Evolutionary conservation across 1,139 yeast species (phyloP).

Genomic region (Scheffersomyces segobiensis): DNA sequence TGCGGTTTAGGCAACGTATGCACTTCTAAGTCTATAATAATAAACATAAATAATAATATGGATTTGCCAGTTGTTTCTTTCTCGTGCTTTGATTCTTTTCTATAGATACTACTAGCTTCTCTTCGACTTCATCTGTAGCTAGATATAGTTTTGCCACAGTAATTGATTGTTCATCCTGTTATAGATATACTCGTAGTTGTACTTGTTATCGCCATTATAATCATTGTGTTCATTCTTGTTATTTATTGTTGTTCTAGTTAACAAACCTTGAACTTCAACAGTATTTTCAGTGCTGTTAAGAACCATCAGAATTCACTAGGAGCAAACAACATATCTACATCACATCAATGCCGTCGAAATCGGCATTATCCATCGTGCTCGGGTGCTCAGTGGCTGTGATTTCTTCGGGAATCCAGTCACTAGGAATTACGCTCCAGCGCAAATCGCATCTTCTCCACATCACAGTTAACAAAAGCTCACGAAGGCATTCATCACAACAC

Average conservation of each 20-base stretch:
- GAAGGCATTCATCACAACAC: constrained; percentile 14
- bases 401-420: constrained; percentile 79
- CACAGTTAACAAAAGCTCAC: constrained; percentile 17
- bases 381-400: constrained; percentile 78
- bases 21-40: not conserved
- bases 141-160: not conserved
- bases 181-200: not conserved
- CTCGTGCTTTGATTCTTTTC: not conserved
- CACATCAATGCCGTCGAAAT: not conserved
- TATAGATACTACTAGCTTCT: not conserved
- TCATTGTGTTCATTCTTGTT: not conserved
- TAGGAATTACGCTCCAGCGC: constrained; percentile 82
- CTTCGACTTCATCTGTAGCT: not conserved
- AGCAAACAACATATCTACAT: not conserved
- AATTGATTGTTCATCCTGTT: not conserved
- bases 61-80: not conserved
- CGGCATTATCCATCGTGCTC: constrained; percentile 28
- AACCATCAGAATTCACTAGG: not conserved
- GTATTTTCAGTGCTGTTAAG: not conserved
- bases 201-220: not conserved
- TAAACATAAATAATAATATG: not conserved
- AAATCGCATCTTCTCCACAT: constrained; percentile 60
- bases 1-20: not conserved
- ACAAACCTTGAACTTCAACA: not conserved
- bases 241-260: not conserved